These are phyloP conservation scores for Fimicolochytrium jonesii DNA, from an alignment of 192 early-diverging fungal species.

Conservation along the genomic window DNA sequence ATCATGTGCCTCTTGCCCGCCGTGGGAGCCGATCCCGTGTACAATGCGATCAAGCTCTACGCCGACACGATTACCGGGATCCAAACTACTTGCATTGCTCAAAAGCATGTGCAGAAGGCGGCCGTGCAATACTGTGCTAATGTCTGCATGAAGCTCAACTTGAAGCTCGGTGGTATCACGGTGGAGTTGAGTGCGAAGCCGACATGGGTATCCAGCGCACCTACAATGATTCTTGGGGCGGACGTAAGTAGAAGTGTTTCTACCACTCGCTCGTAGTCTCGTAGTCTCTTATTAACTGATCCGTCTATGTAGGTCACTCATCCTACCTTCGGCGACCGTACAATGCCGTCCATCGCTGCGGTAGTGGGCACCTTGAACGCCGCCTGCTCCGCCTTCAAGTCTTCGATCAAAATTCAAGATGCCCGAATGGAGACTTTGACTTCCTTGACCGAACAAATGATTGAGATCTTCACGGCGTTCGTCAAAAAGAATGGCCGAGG, in stretches of 20 bases:
- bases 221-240: conserved; percentile 55
- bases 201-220: conserved; percentile 10
- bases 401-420: neutral
- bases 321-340: conserved; percentile 7
- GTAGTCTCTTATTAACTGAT: neutral
- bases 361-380: conserved; percentile 67
- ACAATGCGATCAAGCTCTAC: conserved; percentile 49
- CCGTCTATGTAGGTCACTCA: conserved; percentile 17
- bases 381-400: conserved; percentile 2
- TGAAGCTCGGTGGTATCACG: conserved; percentile 59
- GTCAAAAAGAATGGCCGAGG: conserved; percentile 51
- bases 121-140: conserved; percentile 21
- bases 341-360: conserved; percentile 69
- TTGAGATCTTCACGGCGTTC: conserved; percentile 55
- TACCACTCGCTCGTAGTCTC: conserved; percentile 6
- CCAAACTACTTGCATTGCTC: conserved; percentile 48
- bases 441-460: conserved; percentile 16
- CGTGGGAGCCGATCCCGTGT: conserved; percentile 22
- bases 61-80: conserved; percentile 43
- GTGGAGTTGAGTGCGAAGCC: conserved; percentile 16
- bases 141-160: conserved; percentile 56
- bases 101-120: neutral
- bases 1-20: conserved; percentile 1
- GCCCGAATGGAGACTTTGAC: neutral
- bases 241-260: conserved; percentile 29